Evolutionary conservation across 177 flowering plant genomes (phyloP), one percentile per base, ranked within the genome.

Genomic region (Tripterygium wilfordii): DNA sequence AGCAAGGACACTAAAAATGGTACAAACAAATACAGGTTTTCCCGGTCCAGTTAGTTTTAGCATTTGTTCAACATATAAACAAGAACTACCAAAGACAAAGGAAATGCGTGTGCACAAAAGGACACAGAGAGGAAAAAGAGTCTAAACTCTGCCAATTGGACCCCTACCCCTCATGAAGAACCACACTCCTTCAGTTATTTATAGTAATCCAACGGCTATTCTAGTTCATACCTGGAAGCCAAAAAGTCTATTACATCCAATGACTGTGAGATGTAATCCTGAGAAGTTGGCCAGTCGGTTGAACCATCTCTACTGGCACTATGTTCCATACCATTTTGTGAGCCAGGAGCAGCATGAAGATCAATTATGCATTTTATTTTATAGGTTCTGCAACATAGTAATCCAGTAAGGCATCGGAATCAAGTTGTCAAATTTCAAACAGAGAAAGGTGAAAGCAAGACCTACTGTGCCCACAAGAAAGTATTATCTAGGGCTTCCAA

Each of bases 311-410:
- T 64, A 61, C 90, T 83, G 21, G 95, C 72, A 72, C 97, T 89
- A 40, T 89, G 97, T 55, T 89, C 92, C 92, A 79, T 79, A 25
- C 95, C 92, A 65, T 89, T 89, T 67, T 89, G 97, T 23, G 95
- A 85, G 31, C 86, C 97, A 41, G 95, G 97, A 54, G 95, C 97
- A 10, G 92, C 95, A 52, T 89, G 97, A 35, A 89, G 95, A 58
- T 89, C 97, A 44, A 89, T 82, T 53, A 89, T 83, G 80, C 92
- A 86, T 65, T 63, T 79, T 50, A 89, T 70, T 46, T 60, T 37
- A 68, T 72, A 75, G 21, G 58, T 61, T 72, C 95, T 85, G 80
- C 72, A 72, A 16, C 63, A 48, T 26, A 52, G 15, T 37, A 26
- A 31, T 38, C 39, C 28, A 2, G 31, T 16, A 23, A 42, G 9